These are phyloP conservation scores for Arctostaphylos glauca DNA, from an alignment of 148 eudicot species.

Conservation along the genomic window DNA sequence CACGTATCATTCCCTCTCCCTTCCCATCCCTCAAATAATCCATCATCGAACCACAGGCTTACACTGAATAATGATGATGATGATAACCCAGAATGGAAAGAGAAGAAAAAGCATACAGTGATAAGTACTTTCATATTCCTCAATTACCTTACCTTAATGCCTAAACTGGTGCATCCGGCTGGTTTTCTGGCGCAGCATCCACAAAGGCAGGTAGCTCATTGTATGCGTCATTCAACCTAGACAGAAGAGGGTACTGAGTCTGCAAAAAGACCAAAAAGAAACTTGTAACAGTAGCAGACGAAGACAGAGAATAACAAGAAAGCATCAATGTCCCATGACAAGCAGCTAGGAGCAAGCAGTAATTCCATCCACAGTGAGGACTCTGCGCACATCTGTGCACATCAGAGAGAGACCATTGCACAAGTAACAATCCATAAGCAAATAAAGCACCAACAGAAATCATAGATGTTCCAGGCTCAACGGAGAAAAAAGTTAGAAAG, in stretches of 20 bases:
- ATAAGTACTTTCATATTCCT: neutral
- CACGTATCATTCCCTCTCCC: neutral
- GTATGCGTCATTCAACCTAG: conserved; percentile 62
- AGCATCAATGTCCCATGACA: neutral
- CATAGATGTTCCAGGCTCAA: neutral
- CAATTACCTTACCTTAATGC: conserved; percentile 6
- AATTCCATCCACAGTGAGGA: neutral
- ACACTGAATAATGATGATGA: neutral
- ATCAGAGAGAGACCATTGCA: neutral
- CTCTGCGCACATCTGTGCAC: neutral
- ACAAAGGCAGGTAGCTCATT: conserved; percentile 56
- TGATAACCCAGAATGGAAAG: neutral
- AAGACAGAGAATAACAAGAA: neutral
- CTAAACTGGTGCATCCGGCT: conserved; percentile 49
- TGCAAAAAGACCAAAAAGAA: conserved; percentile 28
- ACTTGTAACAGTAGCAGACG: neutral
- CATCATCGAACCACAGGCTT: neutral
- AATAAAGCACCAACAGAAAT: neutral
- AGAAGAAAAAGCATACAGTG: neutral
- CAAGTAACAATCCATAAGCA: neutral
- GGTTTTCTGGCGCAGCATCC: conserved; percentile 68
- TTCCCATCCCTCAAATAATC: neutral
- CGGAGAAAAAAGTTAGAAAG: neutral
- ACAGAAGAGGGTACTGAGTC: conserved; percentile 64
- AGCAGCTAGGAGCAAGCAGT: neutral